Conservation (phyloP, 257 asterid species). For the Asclepias syriaca region DNA sequence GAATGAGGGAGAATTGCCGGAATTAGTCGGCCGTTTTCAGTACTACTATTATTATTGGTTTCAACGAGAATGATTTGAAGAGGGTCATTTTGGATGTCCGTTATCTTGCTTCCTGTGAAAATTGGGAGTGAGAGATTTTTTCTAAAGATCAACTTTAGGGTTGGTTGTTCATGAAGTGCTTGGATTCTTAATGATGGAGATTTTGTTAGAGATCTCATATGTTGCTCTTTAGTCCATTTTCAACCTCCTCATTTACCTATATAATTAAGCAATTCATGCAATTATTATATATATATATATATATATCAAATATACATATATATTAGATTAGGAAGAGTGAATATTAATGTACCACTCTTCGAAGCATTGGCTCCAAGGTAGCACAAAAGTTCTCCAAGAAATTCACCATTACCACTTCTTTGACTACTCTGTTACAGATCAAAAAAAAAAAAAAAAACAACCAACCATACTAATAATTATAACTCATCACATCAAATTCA, state of each 20-base stretch:
- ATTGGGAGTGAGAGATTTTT: constrained; percentile 35
- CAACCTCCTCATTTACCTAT: constrained; percentile 76
- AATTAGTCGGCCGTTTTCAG: neutral
- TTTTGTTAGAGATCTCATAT: constrained; percentile 22
- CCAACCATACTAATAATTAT: neutral
- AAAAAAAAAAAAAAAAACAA: no score
- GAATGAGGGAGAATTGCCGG: constrained; percentile 26
- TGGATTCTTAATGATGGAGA: constrained; percentile 39
- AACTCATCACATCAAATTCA: neutral
- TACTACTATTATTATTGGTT: neutral
- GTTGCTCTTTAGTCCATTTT: constrained; percentile 35
- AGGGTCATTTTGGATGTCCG: constrained; percentile 30
- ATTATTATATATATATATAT: neutral
- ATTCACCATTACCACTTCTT: constrained; percentile 50
- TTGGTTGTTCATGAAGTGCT: constrained; percentile 24
- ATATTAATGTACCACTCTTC: constrained; percentile 47
- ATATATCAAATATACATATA: no score
- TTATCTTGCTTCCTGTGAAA: constrained; percentile 56
- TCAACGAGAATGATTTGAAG: constrained; percentile 46
- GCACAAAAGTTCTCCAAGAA: constrained; percentile 52
- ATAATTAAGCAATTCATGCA: neutral
- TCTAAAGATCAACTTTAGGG: constrained; percentile 31
- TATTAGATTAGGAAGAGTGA: neutral
- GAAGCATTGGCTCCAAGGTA: constrained; percentile 63
- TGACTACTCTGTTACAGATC: constrained; percentile 41